Evolutionary conservation across 2,329 filamentous ascomycete species (phyloP).

Genomic region (Pseudopyricularia cyperi): DNA sequence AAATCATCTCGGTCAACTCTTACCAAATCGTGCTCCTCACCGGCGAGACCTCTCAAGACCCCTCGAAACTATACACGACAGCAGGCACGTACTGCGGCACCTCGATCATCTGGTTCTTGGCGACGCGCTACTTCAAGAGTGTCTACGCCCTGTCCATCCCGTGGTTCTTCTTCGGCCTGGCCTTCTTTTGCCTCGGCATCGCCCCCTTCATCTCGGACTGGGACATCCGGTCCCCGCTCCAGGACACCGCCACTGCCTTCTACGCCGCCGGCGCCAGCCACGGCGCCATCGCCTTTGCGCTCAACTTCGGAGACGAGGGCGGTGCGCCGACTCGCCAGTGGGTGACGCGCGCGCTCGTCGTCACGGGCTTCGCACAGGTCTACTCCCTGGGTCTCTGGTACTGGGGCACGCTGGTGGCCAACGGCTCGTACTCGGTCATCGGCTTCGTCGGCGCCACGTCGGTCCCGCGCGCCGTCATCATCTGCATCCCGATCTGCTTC

Average conservation of each 20-base stretch:
- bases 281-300: neutral
- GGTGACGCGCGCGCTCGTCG: conserved; percentile 53
- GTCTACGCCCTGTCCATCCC: conserved; percentile 45
- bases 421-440: neutral
- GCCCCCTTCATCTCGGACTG: conserved; percentile 31
- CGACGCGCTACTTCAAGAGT: conserved; percentile 45
- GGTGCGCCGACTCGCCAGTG: conserved; percentile 49
- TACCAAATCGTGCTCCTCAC: conserved; percentile 37
- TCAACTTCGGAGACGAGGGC: conserved; percentile 14
- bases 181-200: conserved; percentile 50
- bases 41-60: neutral
- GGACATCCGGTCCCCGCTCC: neutral
- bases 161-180: conserved; percentile 49
- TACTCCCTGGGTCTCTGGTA: conserved; percentile 55
- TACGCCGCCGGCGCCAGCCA: neutral
- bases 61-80: conserved; percentile 39
- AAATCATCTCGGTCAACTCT: conserved; percentile 52
- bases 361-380: conserved; percentile 54
- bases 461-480: neutral
- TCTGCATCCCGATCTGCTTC: neutral
- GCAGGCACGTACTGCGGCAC: conserved; percentile 44
- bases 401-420: conserved; percentile 43
- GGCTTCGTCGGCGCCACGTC: neutral
- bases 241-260: neutral
- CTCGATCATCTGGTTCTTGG: conserved; percentile 48